These are phyloP conservation scores for Trypanosoma avium DNA, from an alignment of 208 protist species.

Conservation along the genomic window DNA sequence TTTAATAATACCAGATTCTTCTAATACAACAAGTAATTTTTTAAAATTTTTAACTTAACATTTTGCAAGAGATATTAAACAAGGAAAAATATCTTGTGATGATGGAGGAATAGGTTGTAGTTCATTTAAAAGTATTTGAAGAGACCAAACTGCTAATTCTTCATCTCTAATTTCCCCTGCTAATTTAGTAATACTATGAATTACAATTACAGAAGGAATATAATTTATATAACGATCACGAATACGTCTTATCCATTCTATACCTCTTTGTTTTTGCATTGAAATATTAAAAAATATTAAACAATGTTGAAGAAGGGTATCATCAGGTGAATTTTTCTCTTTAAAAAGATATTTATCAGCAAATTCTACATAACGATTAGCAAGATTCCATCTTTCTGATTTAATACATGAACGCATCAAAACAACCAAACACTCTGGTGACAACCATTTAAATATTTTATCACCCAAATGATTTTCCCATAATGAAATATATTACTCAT, in stretches of 20 bases:
- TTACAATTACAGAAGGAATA: constrained; percentile 27
- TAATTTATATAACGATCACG: constrained; percentile 20
- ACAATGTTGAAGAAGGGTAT: constrained; percentile 27
- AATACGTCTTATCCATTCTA: constrained; percentile 24
- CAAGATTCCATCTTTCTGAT: constrained; percentile 30
- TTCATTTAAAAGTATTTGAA: constrained; percentile 32
- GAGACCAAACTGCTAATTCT: constrained; percentile 35
- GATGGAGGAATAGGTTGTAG: constrained; percentile 36
- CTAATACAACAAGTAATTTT: constrained; percentile 54
- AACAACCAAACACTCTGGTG: constrained; percentile 18
- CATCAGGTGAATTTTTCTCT: constrained; percentile 19
- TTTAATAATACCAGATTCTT: constrained; percentile 49
- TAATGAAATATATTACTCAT: constrained; percentile 25
- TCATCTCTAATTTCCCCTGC: constrained; percentile 28
- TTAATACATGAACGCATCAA: constrained; percentile 30
- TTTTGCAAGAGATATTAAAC: constrained; percentile 59
- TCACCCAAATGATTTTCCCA: constrained; percentile 17
- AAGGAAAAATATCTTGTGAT: constrained; percentile 51
- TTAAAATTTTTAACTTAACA: constrained; percentile 58
- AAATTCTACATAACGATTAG: constrained; percentile 22
- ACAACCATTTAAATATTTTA: constrained; percentile 23
- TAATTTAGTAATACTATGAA: constrained; percentile 20
- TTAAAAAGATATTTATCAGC: constrained; percentile 10
- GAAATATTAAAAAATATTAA: constrained; percentile 27
- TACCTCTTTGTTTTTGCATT: constrained; percentile 18